These are phyloP conservation scores for Annulohypoxylon maeteangense DNA, from an alignment of 495 filamentous ascomycete genomes.

Conservation along the genomic window DNA sequence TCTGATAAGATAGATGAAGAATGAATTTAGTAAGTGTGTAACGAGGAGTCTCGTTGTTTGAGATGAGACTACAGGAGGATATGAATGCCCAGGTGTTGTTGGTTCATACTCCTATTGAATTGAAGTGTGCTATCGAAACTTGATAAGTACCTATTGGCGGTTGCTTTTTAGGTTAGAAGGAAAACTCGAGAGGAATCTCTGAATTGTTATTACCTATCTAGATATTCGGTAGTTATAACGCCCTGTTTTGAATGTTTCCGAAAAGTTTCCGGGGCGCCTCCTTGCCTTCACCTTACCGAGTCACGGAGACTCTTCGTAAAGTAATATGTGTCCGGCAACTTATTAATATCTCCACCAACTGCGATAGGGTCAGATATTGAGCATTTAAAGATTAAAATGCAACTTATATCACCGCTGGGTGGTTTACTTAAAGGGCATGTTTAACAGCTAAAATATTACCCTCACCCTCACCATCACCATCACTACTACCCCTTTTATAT, in stretches of 20 bases:
- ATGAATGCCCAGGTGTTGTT: too few relatives aligned
- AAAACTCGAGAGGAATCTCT: too few relatives aligned
- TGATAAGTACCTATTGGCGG: too few relatives aligned
- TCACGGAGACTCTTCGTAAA: slow-evolving; percentile 8
- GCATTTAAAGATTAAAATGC: neutral
- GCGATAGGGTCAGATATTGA: neutral
- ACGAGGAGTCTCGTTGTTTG: too few relatives aligned
- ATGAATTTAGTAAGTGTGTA: neutral
- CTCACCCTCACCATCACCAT: neutral
- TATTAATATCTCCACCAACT: neutral
- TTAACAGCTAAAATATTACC: neutral
- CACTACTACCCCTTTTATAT: neutral
- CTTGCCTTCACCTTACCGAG: too few relatives aligned
- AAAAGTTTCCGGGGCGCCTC: too few relatives aligned
- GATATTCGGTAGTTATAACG: too few relatives aligned
- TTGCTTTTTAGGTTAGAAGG: too few relatives aligned
- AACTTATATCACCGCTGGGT: neutral
- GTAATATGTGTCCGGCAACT: slow-evolving; percentile 13
- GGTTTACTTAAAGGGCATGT: neutral
- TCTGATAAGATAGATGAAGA: neutral
- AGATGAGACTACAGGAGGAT: too few relatives aligned
- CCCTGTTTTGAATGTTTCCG: neutral
- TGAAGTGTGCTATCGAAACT: too few relatives aligned
- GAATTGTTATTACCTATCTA: too few relatives aligned
- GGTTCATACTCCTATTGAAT: too few relatives aligned